Conservation (phyloP, 2,329 filamentous ascomycete genomes). For the Fusarium sp. region DNA sequence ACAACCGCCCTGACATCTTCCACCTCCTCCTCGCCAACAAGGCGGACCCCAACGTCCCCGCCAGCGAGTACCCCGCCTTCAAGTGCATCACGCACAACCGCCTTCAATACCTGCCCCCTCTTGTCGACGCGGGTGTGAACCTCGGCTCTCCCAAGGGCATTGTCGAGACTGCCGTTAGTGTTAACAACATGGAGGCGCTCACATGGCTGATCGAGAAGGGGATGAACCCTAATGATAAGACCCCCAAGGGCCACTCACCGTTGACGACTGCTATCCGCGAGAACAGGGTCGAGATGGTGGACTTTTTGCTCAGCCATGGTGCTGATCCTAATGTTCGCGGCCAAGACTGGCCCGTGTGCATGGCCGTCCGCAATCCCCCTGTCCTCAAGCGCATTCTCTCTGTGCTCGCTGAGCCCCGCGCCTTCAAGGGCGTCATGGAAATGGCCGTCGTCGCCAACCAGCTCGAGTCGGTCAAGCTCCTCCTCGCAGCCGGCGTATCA, state of each 20-base stretch:
- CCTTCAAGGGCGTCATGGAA: slow-evolving; percentile 73
- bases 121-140: slow-evolving; percentile 69
- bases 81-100: slow-evolving; percentile 75
- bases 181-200: slow-evolving; percentile 69
- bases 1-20: slow-evolving; percentile 70
- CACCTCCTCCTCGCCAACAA: slow-evolving; percentile 64
- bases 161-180: slow-evolving; percentile 69
- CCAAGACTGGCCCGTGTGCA: slow-evolving; percentile 75
- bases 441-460: slow-evolving; percentile 73
- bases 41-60: slow-evolving; percentile 70
- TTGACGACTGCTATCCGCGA: slow-evolving; percentile 73
- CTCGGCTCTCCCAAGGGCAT: slow-evolving; percentile 70
- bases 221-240: slow-evolving; percentile 68
- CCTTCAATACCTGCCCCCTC: slow-evolving; percentile 65
- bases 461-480: slow-evolving; percentile 72
- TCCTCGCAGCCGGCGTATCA: slow-evolving; percentile 70
- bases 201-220: slow-evolving; percentile 68
- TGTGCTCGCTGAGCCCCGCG: slow-evolving; percentile 65
- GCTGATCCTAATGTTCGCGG: slow-evolving; percentile 71
- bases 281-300: slow-evolving; percentile 66
- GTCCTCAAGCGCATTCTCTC: slow-evolving; percentile 69
- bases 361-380: slow-evolving; percentile 70
- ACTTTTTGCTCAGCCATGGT: slow-evolving; percentile 65
- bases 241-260: slow-evolving; percentile 66
- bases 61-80: slow-evolving; percentile 72